Percentiles rank a stretch among this genome's conserved stretches.
Conservation (phyloP, 2,329 filamentous ascomycete genomes). For the Clarireedia sp. region DNA sequence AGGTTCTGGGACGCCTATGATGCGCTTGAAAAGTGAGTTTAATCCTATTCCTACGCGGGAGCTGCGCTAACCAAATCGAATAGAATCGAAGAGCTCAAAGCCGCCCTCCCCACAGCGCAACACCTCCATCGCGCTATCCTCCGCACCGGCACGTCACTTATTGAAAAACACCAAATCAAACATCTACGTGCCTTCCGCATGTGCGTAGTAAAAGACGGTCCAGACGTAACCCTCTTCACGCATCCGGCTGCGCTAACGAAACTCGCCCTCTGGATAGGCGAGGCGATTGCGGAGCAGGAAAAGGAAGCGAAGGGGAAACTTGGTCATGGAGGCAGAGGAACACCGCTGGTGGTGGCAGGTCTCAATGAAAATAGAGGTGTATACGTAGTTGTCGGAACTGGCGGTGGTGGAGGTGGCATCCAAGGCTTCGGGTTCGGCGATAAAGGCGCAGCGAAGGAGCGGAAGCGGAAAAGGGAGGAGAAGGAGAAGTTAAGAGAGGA, state of each 20-base stretch:
- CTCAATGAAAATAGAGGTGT: slow-evolving; percentile 80
- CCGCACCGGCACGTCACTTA: slow-evolving; percentile 80
- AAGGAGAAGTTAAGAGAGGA: slow-evolving; percentile 52
- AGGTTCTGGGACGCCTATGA: slow-evolving; percentile 68
- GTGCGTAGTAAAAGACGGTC: slow-evolving; percentile 90
- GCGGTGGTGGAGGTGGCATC: slow-evolving; percentile 65
- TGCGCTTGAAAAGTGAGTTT: slow-evolving; percentile 55
- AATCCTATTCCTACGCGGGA: slow-evolving; percentile 23
- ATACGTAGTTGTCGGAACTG: slow-evolving; percentile 89
- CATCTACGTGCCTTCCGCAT: slow-evolving; percentile 90
- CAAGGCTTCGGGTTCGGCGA: slow-evolving; percentile 60
- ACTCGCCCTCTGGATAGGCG: slow-evolving; percentile 86
- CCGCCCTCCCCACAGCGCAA: slow-evolving; percentile 74
- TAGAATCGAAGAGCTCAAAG: slow-evolving; percentile 68
- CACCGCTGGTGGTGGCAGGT: slow-evolving; percentile 82
- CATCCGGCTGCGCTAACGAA: slow-evolving; percentile 91
- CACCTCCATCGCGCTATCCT: slow-evolving; percentile 88
- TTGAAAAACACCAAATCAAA: slow-evolving; percentile 89
- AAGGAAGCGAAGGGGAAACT: slow-evolving; percentile 64
- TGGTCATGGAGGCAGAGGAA: slow-evolving; percentile 61
- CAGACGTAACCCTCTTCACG: slow-evolving; percentile 83
- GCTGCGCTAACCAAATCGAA: slow-evolving; percentile 32
- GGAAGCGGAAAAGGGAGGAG: slow-evolving; percentile 57
- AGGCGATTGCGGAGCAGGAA: slow-evolving; percentile 86
- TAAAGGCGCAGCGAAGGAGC: slow-evolving; percentile 54